phyloP scores from a whole-genome alignment of 2,329 filamentous ascomycete genomes.

The Exophiala bonariae region DNA sequence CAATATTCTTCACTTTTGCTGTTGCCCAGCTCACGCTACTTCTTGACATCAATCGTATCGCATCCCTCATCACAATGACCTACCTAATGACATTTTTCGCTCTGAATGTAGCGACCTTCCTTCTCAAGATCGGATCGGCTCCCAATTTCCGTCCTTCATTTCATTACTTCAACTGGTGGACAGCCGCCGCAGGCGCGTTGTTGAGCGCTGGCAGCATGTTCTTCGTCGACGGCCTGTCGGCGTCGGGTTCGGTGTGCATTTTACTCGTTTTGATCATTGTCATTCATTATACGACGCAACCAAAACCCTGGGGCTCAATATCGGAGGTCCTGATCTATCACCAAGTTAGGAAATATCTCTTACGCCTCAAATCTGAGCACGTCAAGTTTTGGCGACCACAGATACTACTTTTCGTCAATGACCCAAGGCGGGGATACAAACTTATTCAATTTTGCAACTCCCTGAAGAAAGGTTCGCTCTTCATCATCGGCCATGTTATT shows the following conservation, averaged over 20 bases:
- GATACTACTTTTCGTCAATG: constrained; percentile 79
- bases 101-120: constrained; percentile 82
- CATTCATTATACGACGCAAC: constrained; percentile 82
- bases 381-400: constrained; percentile 94
- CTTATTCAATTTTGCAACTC: constrained; percentile 91
- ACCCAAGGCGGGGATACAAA: constrained; percentile 76
- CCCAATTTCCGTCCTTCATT: constrained; percentile 88
- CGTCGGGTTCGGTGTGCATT: constrained; percentile 70
- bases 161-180: constrained; percentile 85
- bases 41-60: constrained; percentile 83
- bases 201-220: constrained; percentile 82
- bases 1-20: constrained; percentile 72
- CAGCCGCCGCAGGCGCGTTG: constrained; percentile 72
- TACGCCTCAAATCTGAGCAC: constrained; percentile 81
- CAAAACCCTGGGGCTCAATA: constrained; percentile 80
- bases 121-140: constrained; percentile 82
- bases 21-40: constrained; percentile 79
- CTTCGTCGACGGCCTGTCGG: constrained; percentile 82
- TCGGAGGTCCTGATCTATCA: constrained; percentile 86
- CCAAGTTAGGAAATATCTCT: constrained; percentile 82
- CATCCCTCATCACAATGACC: constrained; percentile 86
- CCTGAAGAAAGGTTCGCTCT: constrained; percentile 81
- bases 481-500: constrained; percentile 84
- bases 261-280: constrained; percentile 76
- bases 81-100: constrained; percentile 89